Base-by-base conservation (phyloP, 164 flowering plant species). In the Chloranthus sessilifolius region DNA sequence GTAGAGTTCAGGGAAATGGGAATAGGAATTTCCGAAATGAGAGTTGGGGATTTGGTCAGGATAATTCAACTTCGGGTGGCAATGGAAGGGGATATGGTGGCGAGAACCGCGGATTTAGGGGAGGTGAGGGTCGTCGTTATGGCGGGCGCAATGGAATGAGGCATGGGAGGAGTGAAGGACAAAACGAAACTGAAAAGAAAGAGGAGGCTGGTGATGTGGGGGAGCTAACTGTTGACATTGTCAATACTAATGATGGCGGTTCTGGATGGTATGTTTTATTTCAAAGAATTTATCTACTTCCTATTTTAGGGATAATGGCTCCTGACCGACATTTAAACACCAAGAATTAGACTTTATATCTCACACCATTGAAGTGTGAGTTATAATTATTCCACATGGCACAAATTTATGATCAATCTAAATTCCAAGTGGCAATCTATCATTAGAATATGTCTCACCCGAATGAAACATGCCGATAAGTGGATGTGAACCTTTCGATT, bases 121-220 rank as follows among this genome's bases (percentile, higher is more conserved):
- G 40, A n/a, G 31, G 53, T 12, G 45, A 40, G 25, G 53, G 61
- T 7, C 47, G 44, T 2, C 19, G 38, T 24, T 38, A 39, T 65
- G 69, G 65, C 37, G 63, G 43, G 1, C 56, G 27, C 49, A 57
- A 58, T 22, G 67, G 55, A 35, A 33, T 26, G 26, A 24, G 45
- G 2, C 19, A 49, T 49, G 53, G 48, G 1, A 41, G 40, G 5
- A 38, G 12, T 14, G 63, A 61, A 19, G 43, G 33, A 11, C 43
- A 5, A 16, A 43, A 49, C 34, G 47, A 19, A 15, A 43, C 34
- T 41, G 62, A 61, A 17, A 52, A 58, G 52, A 65, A 52, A 15
- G 62, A 52, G 27, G 51, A 30, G 1, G 5, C 12, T 35, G 27
- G 27, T 43, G 60, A 34, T 20, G 47, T 22, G 29, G 45, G 53